Conservation (phyloP, 176 grass and related monocot genomes). For the Bromus sterilis region DNA sequence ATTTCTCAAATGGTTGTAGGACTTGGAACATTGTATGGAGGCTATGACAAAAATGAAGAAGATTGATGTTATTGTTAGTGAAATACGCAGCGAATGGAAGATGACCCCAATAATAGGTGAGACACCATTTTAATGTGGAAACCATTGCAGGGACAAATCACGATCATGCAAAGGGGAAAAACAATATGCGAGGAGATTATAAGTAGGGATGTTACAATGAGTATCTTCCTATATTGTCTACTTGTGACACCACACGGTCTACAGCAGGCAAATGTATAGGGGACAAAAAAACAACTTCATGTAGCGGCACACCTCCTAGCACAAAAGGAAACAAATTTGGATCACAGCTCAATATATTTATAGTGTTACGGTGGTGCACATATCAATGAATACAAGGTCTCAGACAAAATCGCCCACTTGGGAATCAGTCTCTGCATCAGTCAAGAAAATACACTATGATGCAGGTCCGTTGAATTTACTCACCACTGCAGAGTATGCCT, state of each 20-base stretch:
- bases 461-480: neutral
- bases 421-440: neutral
- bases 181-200: neutral
- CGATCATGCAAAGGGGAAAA: neutral
- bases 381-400: neutral
- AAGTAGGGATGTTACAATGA: neutral
- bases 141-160: neutral
- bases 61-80: neutral
- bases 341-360: neutral
- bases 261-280: neutral
- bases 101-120: neutral
- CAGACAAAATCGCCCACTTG: neutral
- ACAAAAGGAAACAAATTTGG: neutral
- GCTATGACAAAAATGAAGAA: slow-evolving; percentile 1
- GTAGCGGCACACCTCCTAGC: neutral
- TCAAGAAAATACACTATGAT: neutral
- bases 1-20: neutral
- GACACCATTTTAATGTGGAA: neutral
- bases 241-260: neutral
- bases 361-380: neutral
- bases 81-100: neutral
- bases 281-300: neutral
- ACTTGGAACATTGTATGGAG: neutral
- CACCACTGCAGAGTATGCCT: neutral
- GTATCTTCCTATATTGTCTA: neutral